Evolutionary conservation across 352 stramenopile species (phyloP), one percentile per base, ranked within the genome.

Genomic region (Phytophthora cryptogea): DNA sequence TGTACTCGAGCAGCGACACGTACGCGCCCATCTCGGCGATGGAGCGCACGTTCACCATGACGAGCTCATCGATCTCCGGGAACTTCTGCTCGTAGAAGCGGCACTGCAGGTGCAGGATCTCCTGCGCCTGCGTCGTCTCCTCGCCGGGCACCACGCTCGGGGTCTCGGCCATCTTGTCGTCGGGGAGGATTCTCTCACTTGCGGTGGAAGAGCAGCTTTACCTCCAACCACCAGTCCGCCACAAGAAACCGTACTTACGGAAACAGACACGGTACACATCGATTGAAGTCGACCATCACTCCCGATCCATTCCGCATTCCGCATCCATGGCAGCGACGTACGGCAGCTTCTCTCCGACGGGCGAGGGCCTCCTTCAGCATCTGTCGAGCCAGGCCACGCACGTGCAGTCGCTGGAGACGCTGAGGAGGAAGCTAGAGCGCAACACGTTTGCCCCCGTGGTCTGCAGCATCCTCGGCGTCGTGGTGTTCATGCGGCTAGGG

Each of bases 11-110:
- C 39, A 99, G 86, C 42, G 91, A 98, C 47, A 99, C 98, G 78
- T 99, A 99, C 20, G 98, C 98, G 46, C 98, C 98, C 97, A 99
- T 99, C 70, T 99, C 98, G 48, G 97, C 97, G 75, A 99, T 99
- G 68, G 93, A 98, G 37, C 94, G 92, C 69, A 97, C 90, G 66
- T 97, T 92, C 37, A 97, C 90, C 86, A 97, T 95, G 37, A 99
- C 97, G 36, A 99, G 85, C 59, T 97, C 96, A 74, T 99, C 97
- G 55, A 99, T 96, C 74, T 99, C 97, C 7, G 98, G 98, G 76
- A 93, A 97, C 39, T 86, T 79, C 48, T 96, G 83, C 73, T 97
- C 89, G 65, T 97, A 97, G 74, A 96, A 97, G 55, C 91, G 86
- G 74, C 84, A 94, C 56, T 94, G 83, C 46, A 94, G 67, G 64